Percentiles rank a stretch among this genome's conserved stretches.
Conservation (phyloP, 1,284 basidiomycete species). For the Phaffia rhodozyma region DNA sequence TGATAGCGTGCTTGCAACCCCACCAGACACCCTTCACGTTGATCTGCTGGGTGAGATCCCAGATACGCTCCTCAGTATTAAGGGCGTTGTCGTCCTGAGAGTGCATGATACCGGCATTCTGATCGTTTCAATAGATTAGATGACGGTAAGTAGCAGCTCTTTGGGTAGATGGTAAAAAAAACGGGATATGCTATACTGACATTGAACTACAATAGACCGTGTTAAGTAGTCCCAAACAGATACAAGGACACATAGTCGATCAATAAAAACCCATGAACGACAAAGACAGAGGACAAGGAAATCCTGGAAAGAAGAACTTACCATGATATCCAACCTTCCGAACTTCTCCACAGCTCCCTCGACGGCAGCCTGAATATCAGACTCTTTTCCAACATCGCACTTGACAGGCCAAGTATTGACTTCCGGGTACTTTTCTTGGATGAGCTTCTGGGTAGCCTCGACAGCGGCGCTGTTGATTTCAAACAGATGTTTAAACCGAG, state of each 20-base stretch:
- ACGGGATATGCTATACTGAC: constrained; percentile 4
- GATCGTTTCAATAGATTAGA: constrained; percentile 40
- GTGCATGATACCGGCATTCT: constrained; percentile 96
- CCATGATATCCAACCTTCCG: constrained; percentile 84
- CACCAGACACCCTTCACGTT: constrained; percentile 98
- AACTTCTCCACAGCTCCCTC: constrained; percentile 68
- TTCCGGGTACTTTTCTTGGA: constrained; percentile 51
- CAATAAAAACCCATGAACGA: not conserved
- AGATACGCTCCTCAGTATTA: constrained; percentile 89
- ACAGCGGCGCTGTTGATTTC: constrained; percentile 42
- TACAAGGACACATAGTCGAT: not conserved
- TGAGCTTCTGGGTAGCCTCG: constrained; percentile 53
- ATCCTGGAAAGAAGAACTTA: constrained; percentile 35
- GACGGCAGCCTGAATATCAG: constrained; percentile 67
- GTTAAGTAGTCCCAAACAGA: not conserved
- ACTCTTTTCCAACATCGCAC: constrained; percentile 80
- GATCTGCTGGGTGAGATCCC: constrained; percentile 86
- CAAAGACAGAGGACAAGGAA: not conserved
- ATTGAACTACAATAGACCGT: constrained; percentile 7
- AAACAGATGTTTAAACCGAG: not conserved
- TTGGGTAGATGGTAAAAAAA: not conserved
- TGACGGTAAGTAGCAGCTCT: not conserved
- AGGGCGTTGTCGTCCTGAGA: constrained; percentile 83
- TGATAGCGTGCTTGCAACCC: constrained; percentile 92
- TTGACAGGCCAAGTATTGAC: constrained; percentile 53